Conservation (phyloP, 192 early-diverging fungal genomes). For the Lobosporangium transversale region DNA sequence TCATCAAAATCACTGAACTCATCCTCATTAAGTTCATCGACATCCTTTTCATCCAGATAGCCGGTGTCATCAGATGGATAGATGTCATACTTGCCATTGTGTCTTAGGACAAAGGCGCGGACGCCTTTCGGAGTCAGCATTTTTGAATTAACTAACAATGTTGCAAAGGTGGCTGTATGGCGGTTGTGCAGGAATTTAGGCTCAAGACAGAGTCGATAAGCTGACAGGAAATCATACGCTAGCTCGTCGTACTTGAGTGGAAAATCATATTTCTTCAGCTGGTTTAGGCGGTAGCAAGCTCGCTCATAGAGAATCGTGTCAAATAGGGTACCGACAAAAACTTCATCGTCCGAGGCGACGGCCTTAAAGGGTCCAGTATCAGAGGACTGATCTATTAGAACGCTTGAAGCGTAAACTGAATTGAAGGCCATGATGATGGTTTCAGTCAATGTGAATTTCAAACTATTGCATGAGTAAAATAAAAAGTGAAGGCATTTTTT, state of each 20-base stretch:
- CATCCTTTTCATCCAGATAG: slow-evolving; percentile 3
- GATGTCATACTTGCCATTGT: slow-evolving; percentile 22
- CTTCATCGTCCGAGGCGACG: slow-evolving; percentile 13
- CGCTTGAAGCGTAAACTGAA: no score
- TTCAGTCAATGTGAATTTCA: no score
- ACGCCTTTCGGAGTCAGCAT: slow-evolving; percentile 22
- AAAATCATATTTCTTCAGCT: slow-evolving; percentile 29
- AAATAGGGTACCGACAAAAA: slow-evolving; percentile 32
- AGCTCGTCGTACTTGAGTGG: slow-evolving; percentile 26
- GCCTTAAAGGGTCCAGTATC: no score
- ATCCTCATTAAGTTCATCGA: slow-evolving; percentile 32
- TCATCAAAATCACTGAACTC: slow-evolving; percentile 36
- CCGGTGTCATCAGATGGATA: slow-evolving; percentile 9
- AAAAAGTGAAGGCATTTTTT: no score
- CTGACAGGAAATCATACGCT: slow-evolving; percentile 19
- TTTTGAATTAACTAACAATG: slow-evolving; percentile 16
- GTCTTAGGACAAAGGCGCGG: neutral
- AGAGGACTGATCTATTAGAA: no score
- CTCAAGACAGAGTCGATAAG: slow-evolving; percentile 25
- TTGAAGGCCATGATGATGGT: no score
- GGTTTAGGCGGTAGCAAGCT: slow-evolving; percentile 27
- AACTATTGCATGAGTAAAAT: no score
- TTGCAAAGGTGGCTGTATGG: neutral
- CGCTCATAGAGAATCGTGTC: slow-evolving; percentile 43
- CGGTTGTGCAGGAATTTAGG: slow-evolving; percentile 27